phyloP scores from a whole-genome alignment of 192 early-diverging fungal genomes.

The Podila minutissima region DNA sequence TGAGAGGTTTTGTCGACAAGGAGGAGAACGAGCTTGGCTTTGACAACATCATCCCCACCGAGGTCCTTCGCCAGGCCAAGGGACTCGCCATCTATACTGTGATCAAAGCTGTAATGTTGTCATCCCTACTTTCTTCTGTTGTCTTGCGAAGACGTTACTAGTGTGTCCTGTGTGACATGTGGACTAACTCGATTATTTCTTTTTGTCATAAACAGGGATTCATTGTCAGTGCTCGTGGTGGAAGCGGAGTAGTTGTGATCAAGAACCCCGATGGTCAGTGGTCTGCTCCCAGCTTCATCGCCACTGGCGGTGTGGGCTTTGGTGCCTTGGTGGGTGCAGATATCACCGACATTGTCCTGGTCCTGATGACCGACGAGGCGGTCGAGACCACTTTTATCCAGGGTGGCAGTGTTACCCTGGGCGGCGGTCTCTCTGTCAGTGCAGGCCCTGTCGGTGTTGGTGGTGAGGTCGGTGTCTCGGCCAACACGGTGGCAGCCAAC shows the following conservation, averaged over 20 bases:
- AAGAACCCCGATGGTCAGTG: constrained; percentile 67
- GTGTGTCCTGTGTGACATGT: no score
- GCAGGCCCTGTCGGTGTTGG: constrained; percentile 64
- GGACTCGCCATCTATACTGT: constrained; percentile 94
- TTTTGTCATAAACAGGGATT: constrained; percentile 65
- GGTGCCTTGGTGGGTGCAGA: constrained; percentile 91
- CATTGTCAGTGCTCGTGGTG: constrained; percentile 85
- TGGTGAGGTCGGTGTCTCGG: constrained; percentile 54
- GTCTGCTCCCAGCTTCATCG: constrained; percentile 91
- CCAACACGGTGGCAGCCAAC: constrained; percentile 54
- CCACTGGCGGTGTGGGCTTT: constrained; percentile 85
- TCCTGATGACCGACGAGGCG: constrained; percentile 87
- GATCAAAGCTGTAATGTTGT: constrained; percentile 80
- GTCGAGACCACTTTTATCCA: constrained; percentile 89
- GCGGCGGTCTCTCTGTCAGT: constrained; percentile 78
- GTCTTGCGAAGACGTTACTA: no score
- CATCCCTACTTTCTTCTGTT: not conserved
- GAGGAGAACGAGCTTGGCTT: constrained; percentile 55
- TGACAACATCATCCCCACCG: constrained; percentile 78
- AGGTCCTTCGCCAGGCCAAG: constrained; percentile 76
- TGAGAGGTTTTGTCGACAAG: constrained; percentile 44
- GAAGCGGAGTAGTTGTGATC: constrained; percentile 87
- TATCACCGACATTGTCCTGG: constrained; percentile 93
- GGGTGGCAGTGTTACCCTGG: constrained; percentile 89
- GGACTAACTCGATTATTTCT: not conserved